Evolutionary conservation across 441 rosid species (phyloP).

Genomic region (Gossypium aridum): DNA sequence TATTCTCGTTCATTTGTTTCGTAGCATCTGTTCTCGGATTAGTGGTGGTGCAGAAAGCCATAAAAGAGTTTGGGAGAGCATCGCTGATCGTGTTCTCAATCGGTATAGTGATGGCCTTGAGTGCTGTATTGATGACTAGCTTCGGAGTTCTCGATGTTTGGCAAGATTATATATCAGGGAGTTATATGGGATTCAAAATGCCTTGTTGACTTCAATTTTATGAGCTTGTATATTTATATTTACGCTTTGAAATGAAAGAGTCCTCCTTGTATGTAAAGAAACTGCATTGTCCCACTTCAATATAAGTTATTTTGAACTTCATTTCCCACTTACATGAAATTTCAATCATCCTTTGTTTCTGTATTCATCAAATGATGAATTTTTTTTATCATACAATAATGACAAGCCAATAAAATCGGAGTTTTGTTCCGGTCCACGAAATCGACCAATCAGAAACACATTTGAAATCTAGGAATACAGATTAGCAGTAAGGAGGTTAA

Average conservation of each 20-base stretch:
- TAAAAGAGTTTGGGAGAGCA: conserved; percentile 60
- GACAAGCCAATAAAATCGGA: neutral
- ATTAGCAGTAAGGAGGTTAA: conserved; percentile 17
- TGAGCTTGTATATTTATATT: neutral
- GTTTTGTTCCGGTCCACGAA: neutral
- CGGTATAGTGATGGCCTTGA: conserved; percentile 66
- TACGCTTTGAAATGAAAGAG: neutral
- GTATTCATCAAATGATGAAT: conserved; percentile 26
- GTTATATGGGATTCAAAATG: conserved; percentile 65
- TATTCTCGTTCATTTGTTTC: conserved; percentile 39
- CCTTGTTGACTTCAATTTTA: conserved; percentile 44
- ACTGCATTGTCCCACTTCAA: too few relatives aligned
- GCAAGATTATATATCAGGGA: conserved; percentile 60
- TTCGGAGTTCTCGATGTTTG: conserved; percentile 69
- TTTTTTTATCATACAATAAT: conserved; percentile 2
- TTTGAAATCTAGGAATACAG: conserved; percentile 16
- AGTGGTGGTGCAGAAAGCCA: conserved; percentile 56
- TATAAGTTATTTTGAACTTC: too few relatives aligned
- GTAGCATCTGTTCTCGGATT: conserved; percentile 66
- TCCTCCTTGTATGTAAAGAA: too few relatives aligned
- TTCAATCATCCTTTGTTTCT: neutral
- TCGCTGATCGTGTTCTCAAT: conserved; percentile 87
- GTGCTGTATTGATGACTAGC: conserved; percentile 64
- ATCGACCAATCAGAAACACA: neutral
- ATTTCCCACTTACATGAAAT: neutral